These are phyloP conservation scores for Monascus purpureus DNA, from an alignment of 495 filamentous ascomycete species.

Conservation along the genomic window DNA sequence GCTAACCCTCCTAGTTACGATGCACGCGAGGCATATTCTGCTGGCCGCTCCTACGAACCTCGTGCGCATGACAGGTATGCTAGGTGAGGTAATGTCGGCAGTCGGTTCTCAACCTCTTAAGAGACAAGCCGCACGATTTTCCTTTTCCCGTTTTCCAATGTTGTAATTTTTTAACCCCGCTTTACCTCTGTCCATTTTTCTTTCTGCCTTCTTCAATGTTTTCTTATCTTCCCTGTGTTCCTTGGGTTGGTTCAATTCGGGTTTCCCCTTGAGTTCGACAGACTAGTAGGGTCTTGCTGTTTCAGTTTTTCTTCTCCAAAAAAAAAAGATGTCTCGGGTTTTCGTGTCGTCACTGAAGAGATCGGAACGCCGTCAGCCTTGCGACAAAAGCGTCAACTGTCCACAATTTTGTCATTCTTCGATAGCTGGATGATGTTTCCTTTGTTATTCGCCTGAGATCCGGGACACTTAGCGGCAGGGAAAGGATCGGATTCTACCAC, in stretches of 20 bases:
- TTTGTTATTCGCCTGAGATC: conserved; percentile 28
- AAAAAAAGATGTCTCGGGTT: conserved; percentile 14
- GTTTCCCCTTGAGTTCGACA: conserved; percentile 17
- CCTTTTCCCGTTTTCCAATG: conserved; percentile 3
- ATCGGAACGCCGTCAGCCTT: conserved; percentile 20
- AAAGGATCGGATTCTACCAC: conserved; percentile 21
- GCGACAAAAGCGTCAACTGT: conserved; percentile 23
- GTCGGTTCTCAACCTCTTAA: conserved; percentile 1
- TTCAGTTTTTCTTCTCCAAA: conserved; percentile 17
- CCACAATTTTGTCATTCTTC: conserved; percentile 20
- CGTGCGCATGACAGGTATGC: conserved; percentile 35
- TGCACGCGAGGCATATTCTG: conserved; percentile 45
- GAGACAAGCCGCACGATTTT: conserved; percentile 1
- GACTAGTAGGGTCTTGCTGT: conserved; percentile 20
- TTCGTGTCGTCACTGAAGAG: conserved; percentile 21
- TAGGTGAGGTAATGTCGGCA: conserved; percentile 14
- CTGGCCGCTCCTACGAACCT: conserved; percentile 39
- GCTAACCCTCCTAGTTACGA: conserved; percentile 32
- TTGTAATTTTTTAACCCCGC: too few relatives aligned
- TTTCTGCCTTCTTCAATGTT: conserved; percentile 6
- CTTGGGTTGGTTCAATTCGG: conserved; percentile 22
- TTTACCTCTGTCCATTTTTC: conserved; percentile 5
- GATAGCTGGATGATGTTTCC: conserved; percentile 28
- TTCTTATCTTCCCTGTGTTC: conserved; percentile 3
- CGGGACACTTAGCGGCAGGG: conserved; percentile 33